Base-by-base conservation (phyloP, 2,329 filamentous ascomycete genomes). In the Botrytis deweyae region DNA sequence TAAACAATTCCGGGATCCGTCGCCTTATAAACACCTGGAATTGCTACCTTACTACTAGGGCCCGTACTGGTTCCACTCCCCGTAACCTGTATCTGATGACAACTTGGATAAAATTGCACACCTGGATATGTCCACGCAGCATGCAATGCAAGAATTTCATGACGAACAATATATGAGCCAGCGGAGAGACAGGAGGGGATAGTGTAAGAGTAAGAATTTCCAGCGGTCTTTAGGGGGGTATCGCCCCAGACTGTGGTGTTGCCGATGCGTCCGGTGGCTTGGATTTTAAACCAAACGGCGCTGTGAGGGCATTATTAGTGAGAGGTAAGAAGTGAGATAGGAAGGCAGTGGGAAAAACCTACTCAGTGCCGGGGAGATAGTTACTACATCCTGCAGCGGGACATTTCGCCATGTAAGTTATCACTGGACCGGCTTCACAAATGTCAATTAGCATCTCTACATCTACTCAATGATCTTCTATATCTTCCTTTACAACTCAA, bases 361-460 rank as follows among this genome's bases (percentile, higher is more conserved):
- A 84, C 82, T 78, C 79, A 14, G 81, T 84, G 0, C 83, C 84
- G 9, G 87, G 87, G 73, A 83, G 80, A 78, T 84, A 89, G 71
- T 82, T 81, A 71, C 85, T 84, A 79, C 87, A 89, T 1, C 87
- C 84, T 0, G 81, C 79, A 62, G 86, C 85, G 4, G 76, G 73
- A 80, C 88, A 90, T 49, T 83, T 82, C 7, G 88, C 88, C 87
- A 90, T 88, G 78, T 90, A 90, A 0, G 88, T 90, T 73, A 90
- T 82, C 1, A 86, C 80, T 1, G 88, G 88, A 0, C 88, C 88
- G 44, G 87, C 74, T 72, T 18, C 1, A 55, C 14, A 44, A 3
- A 7, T n/a, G 2, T 29, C 1, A 49, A 3, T 67, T 14, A 67
- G 36, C 40, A 59, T 14, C 5, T 6, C 2, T 59, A 33, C 25